phyloP scores from a whole-genome alignment of 2,329 filamentous ascomycete species.

The Cladophialophora bantiana region DNA sequence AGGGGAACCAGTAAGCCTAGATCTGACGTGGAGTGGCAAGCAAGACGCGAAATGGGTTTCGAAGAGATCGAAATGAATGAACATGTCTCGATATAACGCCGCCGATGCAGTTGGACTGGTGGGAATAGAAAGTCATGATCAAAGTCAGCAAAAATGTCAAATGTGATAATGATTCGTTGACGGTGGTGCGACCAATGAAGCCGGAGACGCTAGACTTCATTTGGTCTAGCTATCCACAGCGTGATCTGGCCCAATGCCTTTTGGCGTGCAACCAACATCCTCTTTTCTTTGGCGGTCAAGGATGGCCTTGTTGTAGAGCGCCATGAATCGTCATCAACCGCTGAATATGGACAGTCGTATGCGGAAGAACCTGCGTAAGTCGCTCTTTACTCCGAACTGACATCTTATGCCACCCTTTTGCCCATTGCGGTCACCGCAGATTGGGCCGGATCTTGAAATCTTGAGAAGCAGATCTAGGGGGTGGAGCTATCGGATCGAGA shows the following conservation, averaged over 20 bases:
- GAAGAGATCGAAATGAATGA: not conserved
- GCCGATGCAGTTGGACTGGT: not conserved
- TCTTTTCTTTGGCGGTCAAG: not conserved
- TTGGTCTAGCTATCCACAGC: not conserved
- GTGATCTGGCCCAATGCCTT: not conserved
- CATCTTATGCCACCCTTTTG: not conserved
- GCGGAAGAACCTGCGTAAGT: not conserved
- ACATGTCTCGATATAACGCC: not conserved
- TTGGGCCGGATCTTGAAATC: conserved; percentile 7
- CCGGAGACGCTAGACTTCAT: not conserved
- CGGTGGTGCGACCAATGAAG: not conserved
- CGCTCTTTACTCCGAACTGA: not conserved
- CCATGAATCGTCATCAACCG: not conserved
- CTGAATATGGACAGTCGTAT: not conserved
- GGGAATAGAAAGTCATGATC: not conserved
- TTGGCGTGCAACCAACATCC: not conserved
- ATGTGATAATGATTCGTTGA: conserved; percentile 14
- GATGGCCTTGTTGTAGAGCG: not conserved
- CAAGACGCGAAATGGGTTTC: conserved; percentile 2
- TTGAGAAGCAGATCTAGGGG: conserved; percentile 13
- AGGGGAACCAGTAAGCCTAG: not conserved
- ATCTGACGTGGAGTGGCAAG: conserved; percentile 10
- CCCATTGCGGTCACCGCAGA: not conserved
- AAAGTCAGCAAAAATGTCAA: not conserved
- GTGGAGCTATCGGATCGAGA: conserved; percentile 28